A percentile compares a stretch with the other conserved stretches of the same genome.
Evolutionary conservation across 768 basidiomycete genomes (phyloP).

Genomic region (Trichaptum fuscoviolaceum): DNA sequence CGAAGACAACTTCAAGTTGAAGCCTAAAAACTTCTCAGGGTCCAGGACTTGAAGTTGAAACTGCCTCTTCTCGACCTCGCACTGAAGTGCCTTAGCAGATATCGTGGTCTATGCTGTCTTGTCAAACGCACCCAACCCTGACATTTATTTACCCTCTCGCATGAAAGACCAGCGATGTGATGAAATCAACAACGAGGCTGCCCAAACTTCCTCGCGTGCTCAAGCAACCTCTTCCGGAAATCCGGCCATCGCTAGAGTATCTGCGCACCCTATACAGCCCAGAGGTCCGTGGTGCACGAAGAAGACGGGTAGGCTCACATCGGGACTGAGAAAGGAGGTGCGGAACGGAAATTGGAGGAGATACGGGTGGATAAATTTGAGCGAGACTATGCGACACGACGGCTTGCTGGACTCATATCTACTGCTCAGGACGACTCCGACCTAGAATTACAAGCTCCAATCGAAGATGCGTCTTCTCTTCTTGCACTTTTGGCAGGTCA

Average conservation of each 20-base stretch:
- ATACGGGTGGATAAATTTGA: conserved; percentile 63
- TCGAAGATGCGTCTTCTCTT: conserved; percentile 53
- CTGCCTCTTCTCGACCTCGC: too few relatives aligned
- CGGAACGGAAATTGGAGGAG: conserved; percentile 19
- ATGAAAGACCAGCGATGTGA: background rate
- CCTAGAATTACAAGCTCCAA: conserved; percentile 19
- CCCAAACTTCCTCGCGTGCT: conserved; percentile 12
- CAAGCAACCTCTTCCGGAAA: conserved; percentile 24
- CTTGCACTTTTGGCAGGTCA: conserved; percentile 62
- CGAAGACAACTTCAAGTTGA: too few relatives aligned
- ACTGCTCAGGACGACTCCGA: conserved; percentile 26
- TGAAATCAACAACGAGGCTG: conserved; percentile 34
- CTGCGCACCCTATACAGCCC: conserved; percentile 56
- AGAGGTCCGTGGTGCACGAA: conserved; percentile 53
- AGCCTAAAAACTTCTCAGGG: too few relatives aligned
- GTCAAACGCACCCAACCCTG: too few relatives aligned
- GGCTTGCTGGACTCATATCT: conserved; percentile 65
- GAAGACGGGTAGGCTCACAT: conserved; percentile 21
- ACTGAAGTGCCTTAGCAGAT: too few relatives aligned
- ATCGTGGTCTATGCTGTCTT: too few relatives aligned
- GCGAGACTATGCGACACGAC: conserved; percentile 59
- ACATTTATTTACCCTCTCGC: too few relatives aligned
- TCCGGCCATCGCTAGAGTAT: conserved; percentile 43
- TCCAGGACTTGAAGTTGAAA: too few relatives aligned
- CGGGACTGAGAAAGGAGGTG: background rate